Conservation (phyloP, 768 basidiomycete species). For the Mycena haematopus region DNA sequence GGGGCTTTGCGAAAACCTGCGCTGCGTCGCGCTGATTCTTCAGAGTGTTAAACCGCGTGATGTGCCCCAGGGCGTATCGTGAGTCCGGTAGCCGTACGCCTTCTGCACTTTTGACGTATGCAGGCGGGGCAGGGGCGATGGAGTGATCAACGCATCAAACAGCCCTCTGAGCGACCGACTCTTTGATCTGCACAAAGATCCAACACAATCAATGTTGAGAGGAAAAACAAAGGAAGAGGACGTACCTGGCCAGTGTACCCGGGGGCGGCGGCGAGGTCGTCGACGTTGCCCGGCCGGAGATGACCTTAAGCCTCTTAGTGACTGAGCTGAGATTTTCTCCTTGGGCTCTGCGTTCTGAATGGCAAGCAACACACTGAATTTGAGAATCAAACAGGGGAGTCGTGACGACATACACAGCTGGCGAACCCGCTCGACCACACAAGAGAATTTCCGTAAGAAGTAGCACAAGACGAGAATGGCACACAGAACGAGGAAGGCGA, state of each 20-base stretch:
- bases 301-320: no score
- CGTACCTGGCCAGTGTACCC: not conserved
- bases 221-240: not conserved
- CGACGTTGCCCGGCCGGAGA: no score
- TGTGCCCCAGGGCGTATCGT: not conserved
- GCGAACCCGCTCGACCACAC: no score
- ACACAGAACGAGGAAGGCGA: not conserved
- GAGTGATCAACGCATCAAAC: not conserved
- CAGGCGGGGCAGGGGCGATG: not conserved
- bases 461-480: not conserved
- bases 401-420: no score
- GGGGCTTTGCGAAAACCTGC: not conserved
- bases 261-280: not conserved
- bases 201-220: no score
- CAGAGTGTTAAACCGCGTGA: not conserved
- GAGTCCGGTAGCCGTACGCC: not conserved
- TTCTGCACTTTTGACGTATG: not conserved
- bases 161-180: not conserved
- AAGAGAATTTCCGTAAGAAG: no score
- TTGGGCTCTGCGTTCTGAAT: no score
- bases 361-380: no score
- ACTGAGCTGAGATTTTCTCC: no score
- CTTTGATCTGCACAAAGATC: not conserved
- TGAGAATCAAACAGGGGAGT: no score
- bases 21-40: not conserved